Base-by-base conservation (phyloP, 768 basidiomycete genomes). In the Leucocoprinus leucothites region DNA sequence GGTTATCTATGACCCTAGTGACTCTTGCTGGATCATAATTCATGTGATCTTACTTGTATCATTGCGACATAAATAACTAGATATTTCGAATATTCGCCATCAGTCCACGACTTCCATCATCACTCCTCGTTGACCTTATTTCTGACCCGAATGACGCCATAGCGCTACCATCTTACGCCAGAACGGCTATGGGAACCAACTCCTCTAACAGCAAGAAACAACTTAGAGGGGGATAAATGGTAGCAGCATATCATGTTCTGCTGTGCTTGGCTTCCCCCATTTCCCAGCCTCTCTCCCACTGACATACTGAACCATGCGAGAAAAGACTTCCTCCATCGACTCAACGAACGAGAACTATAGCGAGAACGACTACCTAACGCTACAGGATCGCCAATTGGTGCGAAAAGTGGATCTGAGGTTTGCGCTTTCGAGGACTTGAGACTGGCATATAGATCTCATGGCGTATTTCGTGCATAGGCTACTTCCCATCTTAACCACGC, bases 371-470 rank as follows among this genome's bases (percentile, higher is more conserved):
- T 70, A 66, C 49, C 63, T 71, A 57, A 67, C 69, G 1, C 59
- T 56, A 18, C 67, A 72, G 57, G 75, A 77, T 60, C 64, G 51
- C 48, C 69, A 65, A 52, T 65, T 77, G 6, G 55, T 74, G 28
- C 59, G 73, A 48, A 78, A 77, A 63, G 63, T 78, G 47, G 76
- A 78, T 58, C 49, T 75, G 42, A 67, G 72, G 76, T 75, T 56
- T 56, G 67, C 56, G 43, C 44, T 22, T 59, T 25, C 6, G 21
- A 14, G 11, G 46, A 9, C 22, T 36, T 14, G 28, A 34, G 22
- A 57, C 19, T 11, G 13, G 19, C 16, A 31, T 48, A 52, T 38
- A 19, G 11, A 8, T n/a, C 3, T 6, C 9, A 4, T 38, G 9
- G 16, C 4, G 16, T 13, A 13, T 38, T 41, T 9, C 35, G 40